A percentile compares a stretch with the other conserved stretches of the same genome.
These are phyloP conservation scores for Farysia itapuensis DNA, from an alignment of 1,284 basidiomycete species.

Conservation along the genomic window DNA sequence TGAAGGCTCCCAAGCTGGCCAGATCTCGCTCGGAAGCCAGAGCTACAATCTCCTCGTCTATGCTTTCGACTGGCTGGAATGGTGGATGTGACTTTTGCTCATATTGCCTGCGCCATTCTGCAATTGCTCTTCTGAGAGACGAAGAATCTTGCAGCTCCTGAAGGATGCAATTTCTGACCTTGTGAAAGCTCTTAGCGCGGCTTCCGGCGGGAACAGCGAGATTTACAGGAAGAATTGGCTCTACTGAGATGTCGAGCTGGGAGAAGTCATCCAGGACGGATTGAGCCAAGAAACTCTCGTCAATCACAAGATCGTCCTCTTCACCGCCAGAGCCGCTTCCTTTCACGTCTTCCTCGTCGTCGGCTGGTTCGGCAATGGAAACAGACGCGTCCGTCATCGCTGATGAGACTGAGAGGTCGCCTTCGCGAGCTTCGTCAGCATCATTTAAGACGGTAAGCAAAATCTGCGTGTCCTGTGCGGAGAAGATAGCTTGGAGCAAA, in stretches of 20 bases:
- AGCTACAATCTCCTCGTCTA: slow-evolving; percentile 48
- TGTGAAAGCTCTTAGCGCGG: background rate
- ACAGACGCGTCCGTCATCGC: slow-evolving; percentile 13
- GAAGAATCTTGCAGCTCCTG: slow-evolving; percentile 18
- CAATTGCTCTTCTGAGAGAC: slow-evolving; percentile 22
- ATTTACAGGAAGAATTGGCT: slow-evolving; percentile 3
- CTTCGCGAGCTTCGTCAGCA: slow-evolving; percentile 8
- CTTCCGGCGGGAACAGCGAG: background rate
- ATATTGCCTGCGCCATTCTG: slow-evolving; percentile 23
- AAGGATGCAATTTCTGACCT: slow-evolving; percentile 11
- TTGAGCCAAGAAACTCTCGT: slow-evolving; percentile 50
- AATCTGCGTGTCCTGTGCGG: slow-evolving; percentile 17
- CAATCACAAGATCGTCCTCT: slow-evolving; percentile 24
- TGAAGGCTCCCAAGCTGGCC: slow-evolving; percentile 73
- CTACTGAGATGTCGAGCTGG: slow-evolving; percentile 27
- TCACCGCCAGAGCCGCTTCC: too few relatives aligned
- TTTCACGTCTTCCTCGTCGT: slow-evolving; percentile 25
- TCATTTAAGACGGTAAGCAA: slow-evolving; percentile 35
- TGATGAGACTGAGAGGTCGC: slow-evolving; percentile 16
- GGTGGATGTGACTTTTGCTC: background rate
- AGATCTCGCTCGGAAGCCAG: slow-evolving; percentile 64
- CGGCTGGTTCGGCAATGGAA: slow-evolving; percentile 18
- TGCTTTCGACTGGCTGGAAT: slow-evolving; percentile 7
- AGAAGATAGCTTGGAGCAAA: slow-evolving; percentile 45
- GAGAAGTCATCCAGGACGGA: slow-evolving; percentile 39